phyloP scores from a whole-genome alignment of 495 filamentous ascomycete genomes.

The Tuber aestivum region DNA sequence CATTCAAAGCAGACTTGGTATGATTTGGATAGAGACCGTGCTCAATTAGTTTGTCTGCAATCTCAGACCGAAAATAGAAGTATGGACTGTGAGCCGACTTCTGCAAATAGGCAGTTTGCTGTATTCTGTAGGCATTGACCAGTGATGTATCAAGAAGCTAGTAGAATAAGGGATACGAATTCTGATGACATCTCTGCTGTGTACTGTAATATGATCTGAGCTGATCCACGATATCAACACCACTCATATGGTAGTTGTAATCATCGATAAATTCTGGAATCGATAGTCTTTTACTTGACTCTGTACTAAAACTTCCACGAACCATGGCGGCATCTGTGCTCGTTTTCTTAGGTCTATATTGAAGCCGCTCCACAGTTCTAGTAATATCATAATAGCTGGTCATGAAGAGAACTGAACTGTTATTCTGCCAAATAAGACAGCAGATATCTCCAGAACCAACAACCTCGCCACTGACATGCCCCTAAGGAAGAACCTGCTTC shows the following conservation, averaged over 20 bases:
- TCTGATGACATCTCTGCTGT: constrained; percentile 20
- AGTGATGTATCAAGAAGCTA: constrained; percentile 34
- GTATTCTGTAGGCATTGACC: neutral
- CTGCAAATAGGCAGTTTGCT: no score
- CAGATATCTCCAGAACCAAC: neutral
- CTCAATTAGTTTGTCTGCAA: neutral
- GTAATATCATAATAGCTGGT: neutral
- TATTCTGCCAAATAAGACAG: constrained; percentile 1
- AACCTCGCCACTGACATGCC: neutral
- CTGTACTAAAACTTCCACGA: neutral
- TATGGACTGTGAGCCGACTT: no score
- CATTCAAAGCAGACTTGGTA: no score
- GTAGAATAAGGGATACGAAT: constrained; percentile 34
- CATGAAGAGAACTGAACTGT: constrained; percentile 2
- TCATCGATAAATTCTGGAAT: neutral
- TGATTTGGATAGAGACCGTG: no score
- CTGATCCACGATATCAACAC: neutral
- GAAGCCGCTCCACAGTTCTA: neutral
- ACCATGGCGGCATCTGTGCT: no score
- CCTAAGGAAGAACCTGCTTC: neutral
- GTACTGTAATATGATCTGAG: constrained; percentile 2
- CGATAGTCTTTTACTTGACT: neutral
- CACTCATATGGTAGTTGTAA: neutral
- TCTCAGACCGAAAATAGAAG: neutral
- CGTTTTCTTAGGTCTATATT: no score